Conservation (phyloP, 768 basidiomycete genomes). For the Omphalotus guepiniiformis region DNA sequence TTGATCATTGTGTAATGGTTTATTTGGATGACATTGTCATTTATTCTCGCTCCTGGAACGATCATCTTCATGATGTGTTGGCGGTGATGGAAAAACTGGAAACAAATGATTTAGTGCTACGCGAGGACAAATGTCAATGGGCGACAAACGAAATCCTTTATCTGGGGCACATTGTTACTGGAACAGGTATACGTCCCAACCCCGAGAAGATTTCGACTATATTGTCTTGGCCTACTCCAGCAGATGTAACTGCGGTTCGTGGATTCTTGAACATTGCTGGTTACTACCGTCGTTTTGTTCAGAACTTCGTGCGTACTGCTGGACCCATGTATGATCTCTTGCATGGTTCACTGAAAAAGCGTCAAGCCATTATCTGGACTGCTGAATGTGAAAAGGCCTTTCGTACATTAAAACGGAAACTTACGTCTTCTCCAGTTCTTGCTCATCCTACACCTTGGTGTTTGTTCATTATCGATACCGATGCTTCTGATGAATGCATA, state of each 20-base stretch:
- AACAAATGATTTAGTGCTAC: constrained; percentile 16
- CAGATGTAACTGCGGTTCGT: neutral
- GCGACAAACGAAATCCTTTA: constrained; percentile 9
- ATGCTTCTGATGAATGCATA: neutral
- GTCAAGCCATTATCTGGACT: neutral
- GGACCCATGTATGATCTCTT: neutral
- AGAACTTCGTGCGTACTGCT: neutral
- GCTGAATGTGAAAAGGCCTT: neutral
- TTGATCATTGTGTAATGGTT: constrained; percentile 25
- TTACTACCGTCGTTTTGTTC: neutral
- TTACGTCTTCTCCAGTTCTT: neutral
- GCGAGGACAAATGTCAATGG: constrained; percentile 26
- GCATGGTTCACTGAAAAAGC: neutral
- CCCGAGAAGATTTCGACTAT: neutral
- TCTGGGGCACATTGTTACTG: constrained; percentile 12
- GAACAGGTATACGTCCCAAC: neutral
- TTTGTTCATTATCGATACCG: neutral
- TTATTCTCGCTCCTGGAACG: constrained; percentile 16
- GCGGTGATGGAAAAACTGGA: constrained; percentile 14
- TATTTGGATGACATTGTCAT: constrained; percentile 33
- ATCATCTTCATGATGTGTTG: constrained; percentile 9
- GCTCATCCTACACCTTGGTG: neutral
- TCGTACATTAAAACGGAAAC: neutral
- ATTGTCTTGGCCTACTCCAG: neutral
- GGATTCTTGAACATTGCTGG: neutral